Evolutionary conservation across 345 rosid species (phyloP), one percentile per base, ranked within the genome.

Genomic region (Streptanthus diversifolius): DNA sequence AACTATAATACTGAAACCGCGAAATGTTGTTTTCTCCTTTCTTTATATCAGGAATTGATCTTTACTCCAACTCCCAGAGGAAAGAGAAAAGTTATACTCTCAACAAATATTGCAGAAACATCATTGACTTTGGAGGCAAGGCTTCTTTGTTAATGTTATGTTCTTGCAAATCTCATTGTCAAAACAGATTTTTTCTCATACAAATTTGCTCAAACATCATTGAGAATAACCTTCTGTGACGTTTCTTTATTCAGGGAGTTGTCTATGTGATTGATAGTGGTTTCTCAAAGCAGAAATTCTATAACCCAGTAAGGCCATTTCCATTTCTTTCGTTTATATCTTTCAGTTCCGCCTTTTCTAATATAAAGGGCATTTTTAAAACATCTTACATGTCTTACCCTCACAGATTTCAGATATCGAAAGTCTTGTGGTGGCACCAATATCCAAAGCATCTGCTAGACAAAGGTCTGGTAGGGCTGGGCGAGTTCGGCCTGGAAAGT

Each of bases 391-490:
- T 51, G 56, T 54, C 63, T 49, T 18, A 25, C 51, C 19, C 35
- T 80, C 18, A 43, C 83, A 93, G 99, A 84, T 95, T 44, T 81
- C 99, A 47, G 96, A 95, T 70, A 88, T 95, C 37, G 96, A 95
- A 82, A 91, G 84, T 83, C 91, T 95, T 63, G 87, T 95, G 32
- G 92, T 95, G 63, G 92, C 97, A 54, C 95, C 99, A 49, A 90
- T 91, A 79, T 91, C 97, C 40, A 91, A 91, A 80, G 99, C 99
- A 64, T 95, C 99, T 75, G 96, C 99, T 53, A 87, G 88, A 53
- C 99, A 95, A 80, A 88, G 99, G 78, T 83, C 99, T 75, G 99
- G 99, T 68, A 88, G 99, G 77, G 97, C 99, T 66, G 97, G 99
- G 63, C 82, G 97, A 80, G 81, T 95, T 70, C 88, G 97, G 51